Conservation (phyloP, 805 yeast species). For the Pichia scutulata region DNA sequence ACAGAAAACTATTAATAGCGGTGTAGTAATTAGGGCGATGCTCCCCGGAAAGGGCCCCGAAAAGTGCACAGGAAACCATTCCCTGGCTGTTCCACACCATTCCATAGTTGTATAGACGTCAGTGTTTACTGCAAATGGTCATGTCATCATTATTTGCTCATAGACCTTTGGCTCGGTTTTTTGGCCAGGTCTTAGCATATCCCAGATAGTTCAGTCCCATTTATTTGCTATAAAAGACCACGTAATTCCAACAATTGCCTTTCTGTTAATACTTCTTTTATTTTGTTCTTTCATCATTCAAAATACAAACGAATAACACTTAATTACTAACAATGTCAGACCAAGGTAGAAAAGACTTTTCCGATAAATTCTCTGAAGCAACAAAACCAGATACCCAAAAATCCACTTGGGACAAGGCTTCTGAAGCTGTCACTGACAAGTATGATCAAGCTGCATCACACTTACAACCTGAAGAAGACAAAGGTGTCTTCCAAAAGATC, state of each 20-base stretch:
- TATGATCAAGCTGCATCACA: slow-evolving; percentile 56
- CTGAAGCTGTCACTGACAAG: slow-evolving; percentile 61
- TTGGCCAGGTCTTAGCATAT: not conserved
- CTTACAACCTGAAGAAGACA: slow-evolving; percentile 56
- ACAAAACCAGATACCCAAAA: slow-evolving; percentile 68
- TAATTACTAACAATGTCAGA: slow-evolving; percentile 17
- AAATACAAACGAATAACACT: not conserved
- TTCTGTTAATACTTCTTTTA: not conserved
- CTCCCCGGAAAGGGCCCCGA: too few species aligned
- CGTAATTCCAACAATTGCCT: not conserved
- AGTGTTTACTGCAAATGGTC: too few species aligned
- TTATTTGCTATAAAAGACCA: not conserved
- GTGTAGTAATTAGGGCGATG: too few species aligned
- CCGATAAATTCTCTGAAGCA: slow-evolving; percentile 60
- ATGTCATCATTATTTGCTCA: too few species aligned
- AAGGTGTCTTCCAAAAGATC: slow-evolving; percentile 62
- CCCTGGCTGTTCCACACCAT: not conserved
- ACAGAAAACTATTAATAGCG: not conserved
- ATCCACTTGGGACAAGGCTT: slow-evolving; percentile 53
- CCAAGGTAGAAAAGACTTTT: slow-evolving; percentile 67
- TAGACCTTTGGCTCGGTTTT: too few species aligned
- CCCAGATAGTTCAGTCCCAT: not conserved
- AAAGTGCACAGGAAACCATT: not conserved
- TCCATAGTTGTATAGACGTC: too few species aligned
- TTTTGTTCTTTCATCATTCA: not conserved